Conservation (phyloP, 1,284 basidiomycete genomes). For the Gastroboletus turbinatus region DNA sequence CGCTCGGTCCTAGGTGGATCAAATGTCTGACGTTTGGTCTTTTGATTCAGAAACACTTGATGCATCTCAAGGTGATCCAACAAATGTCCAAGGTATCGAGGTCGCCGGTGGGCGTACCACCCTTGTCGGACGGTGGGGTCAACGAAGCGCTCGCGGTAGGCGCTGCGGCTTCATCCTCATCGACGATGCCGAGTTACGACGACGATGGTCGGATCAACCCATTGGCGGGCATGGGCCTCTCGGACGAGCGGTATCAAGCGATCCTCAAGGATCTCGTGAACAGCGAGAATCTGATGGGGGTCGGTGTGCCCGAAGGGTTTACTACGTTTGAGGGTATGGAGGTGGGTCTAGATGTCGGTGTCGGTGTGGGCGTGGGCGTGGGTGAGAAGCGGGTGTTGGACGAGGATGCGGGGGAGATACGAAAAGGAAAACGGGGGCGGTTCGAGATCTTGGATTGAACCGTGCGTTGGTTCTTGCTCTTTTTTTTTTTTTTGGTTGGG, state of each 20-base stretch:
- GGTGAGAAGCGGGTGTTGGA: conserved; percentile 45
- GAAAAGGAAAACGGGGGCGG: conserved; percentile 62
- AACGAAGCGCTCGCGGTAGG: conserved; percentile 50
- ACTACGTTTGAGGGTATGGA: conserved; percentile 26
- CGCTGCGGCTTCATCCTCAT: conserved; percentile 19
- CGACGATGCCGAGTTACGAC: conserved; percentile 34
- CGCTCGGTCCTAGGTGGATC: not conserved
- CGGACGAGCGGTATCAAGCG: conserved; percentile 71
- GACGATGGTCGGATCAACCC: conserved; percentile 65
- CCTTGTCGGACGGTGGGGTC: conserved; percentile 61
- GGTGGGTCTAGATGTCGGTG: conserved; percentile 13
- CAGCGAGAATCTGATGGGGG: conserved; percentile 51
- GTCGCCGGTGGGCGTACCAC: conserved; percentile 70
- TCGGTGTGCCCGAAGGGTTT: conserved; percentile 35
- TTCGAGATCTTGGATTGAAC: conserved; percentile 67
- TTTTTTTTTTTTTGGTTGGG: not conserved
- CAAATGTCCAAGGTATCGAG: conserved; percentile 69
- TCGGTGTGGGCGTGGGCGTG: conserved; percentile 23
- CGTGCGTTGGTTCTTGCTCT: not conserved
- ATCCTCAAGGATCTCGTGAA: conserved; percentile 67
- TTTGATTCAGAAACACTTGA: conserved; percentile 76
- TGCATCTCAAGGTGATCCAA: conserved; percentile 90
- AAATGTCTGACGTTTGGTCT: not conserved
- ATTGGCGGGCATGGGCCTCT: conserved; percentile 71
- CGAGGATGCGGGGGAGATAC: conserved; percentile 44